Percentiles rank a stretch among this genome's conserved stretches.
Conservation (phyloP, 2,329 filamentous ascomycete genomes). For the Phyllosticta paracitricarpa region DNA sequence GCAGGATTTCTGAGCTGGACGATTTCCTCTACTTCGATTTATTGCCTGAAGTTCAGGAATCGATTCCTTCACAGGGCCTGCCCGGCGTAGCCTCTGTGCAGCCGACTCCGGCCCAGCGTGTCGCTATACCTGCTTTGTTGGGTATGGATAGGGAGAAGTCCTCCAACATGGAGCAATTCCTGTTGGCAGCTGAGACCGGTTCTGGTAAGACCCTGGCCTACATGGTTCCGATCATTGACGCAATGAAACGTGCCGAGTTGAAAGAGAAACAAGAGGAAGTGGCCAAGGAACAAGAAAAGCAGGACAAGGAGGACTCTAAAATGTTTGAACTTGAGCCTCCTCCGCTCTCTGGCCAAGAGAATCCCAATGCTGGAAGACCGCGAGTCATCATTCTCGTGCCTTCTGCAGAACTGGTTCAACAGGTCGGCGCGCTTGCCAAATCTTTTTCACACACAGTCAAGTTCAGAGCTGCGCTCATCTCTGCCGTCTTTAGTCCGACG, state of each 20-base stretch:
- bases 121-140: slow-evolving; percentile 77
- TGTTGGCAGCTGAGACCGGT: slow-evolving; percentile 90
- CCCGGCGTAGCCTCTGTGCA: slow-evolving; percentile 62
- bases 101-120: slow-evolving; percentile 71
- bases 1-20: slow-evolving; percentile 53
- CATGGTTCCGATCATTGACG: slow-evolving; percentile 72
- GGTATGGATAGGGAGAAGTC: slow-evolving; percentile 37
- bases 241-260: slow-evolving; percentile 62
- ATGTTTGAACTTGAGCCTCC: slow-evolving; percentile 52
- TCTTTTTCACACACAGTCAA: slow-evolving; percentile 75
- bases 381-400: slow-evolving; percentile 80
- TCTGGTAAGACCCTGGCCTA: slow-evolving; percentile 96
- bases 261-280: slow-evolving; percentile 47
- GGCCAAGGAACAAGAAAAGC: slow-evolving; percentile 15
- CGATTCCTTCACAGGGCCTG: slow-evolving; percentile 63
- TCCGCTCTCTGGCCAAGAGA: slow-evolving; percentile 38
- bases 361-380: slow-evolving; percentile 63
- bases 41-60: slow-evolving; percentile 59
- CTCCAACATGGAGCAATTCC: slow-evolving; percentile 49
- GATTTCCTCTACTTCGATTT: slow-evolving; percentile 75
- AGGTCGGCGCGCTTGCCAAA: slow-evolving; percentile 76
- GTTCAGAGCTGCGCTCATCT: slow-evolving; percentile 75
- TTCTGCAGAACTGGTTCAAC: slow-evolving; percentile 81
- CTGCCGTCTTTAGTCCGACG: slow-evolving; percentile 62
- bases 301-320: slow-evolving; percentile 29